phyloP scores from a whole-genome alignment of 331 rosid species.

The Malus hybrid region DNA sequence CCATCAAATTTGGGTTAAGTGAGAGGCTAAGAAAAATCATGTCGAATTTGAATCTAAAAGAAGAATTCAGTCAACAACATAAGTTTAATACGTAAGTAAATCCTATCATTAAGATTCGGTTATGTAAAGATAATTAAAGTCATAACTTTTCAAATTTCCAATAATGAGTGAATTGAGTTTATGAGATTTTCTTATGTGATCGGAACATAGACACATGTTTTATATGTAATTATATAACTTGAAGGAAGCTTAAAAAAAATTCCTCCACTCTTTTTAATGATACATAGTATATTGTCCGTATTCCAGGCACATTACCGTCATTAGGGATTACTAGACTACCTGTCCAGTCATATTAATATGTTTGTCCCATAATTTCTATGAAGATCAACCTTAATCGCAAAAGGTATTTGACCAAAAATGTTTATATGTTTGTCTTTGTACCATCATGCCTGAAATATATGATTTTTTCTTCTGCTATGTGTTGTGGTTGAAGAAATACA shows the following conservation, averaged over 20 bases:
- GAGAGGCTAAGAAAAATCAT: not conserved
- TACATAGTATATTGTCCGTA: too few species aligned
- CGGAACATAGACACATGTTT: too few species aligned
- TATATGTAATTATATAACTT: too few species aligned
- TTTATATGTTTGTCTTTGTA: too few species aligned
- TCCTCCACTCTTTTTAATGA: too few species aligned
- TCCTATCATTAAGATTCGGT: not conserved
- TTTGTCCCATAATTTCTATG: too few species aligned
- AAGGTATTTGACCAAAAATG: too few species aligned
- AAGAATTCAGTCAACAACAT: not conserved
- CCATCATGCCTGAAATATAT: not conserved
- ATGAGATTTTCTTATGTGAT: rapidly evolving
- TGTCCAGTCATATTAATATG: too few species aligned
- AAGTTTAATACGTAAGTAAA: not conserved
- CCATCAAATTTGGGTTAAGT: not conserved
- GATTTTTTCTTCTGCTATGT: not conserved
- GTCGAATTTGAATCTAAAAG: not conserved
- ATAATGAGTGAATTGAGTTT: not conserved
- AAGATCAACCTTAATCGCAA: too few species aligned
- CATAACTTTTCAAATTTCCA: not conserved
- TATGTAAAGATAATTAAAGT: not conserved
- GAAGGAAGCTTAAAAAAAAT: too few species aligned
- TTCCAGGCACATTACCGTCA: too few species aligned
- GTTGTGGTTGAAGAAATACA: not conserved
- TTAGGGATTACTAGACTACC: too few species aligned